A percentile compares a stretch with the other conserved stretches of the same genome.
These are phyloP conservation scores for Bruguiera gymnorhiza DNA, from an alignment of 345 rosid species.

Conservation along the genomic window DNA sequence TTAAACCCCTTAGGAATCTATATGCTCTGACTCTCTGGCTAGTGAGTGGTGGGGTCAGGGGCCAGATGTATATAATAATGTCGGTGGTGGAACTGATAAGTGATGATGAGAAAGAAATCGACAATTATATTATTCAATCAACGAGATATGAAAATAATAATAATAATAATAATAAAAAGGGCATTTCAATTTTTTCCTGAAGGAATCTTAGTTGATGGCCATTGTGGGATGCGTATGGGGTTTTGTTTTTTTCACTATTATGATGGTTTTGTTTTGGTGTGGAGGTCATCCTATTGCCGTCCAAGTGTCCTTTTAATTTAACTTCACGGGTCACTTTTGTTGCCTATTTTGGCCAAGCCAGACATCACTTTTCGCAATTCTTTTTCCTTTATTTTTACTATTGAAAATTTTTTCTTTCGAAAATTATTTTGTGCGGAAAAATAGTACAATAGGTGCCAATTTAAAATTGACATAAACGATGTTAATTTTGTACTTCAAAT, in stretches of 20 bases:
- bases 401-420: not conserved
- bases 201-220: not conserved
- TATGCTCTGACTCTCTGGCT: no score
- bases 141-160: no score
- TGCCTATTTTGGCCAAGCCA: not conserved
- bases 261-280: not conserved
- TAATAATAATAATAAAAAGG: no score
- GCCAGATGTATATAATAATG: no score
- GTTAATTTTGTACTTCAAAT: no score
- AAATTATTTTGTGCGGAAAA: no score
- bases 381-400: not conserved
- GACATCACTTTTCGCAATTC: not conserved
- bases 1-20: no score
- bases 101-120: not conserved
- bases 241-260: not conserved
- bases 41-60: no score
- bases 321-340: not conserved
- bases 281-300: not conserved
- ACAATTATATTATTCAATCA: no score
- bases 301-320: slow-evolving; percentile 11
- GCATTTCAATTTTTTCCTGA: not conserved
- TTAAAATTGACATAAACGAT: no score
- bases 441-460: no score
- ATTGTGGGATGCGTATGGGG: not conserved
- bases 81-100: not conserved